phyloP scores from a whole-genome alignment of 768 basidiomycete species.

The Inosperma sp. region DNA sequence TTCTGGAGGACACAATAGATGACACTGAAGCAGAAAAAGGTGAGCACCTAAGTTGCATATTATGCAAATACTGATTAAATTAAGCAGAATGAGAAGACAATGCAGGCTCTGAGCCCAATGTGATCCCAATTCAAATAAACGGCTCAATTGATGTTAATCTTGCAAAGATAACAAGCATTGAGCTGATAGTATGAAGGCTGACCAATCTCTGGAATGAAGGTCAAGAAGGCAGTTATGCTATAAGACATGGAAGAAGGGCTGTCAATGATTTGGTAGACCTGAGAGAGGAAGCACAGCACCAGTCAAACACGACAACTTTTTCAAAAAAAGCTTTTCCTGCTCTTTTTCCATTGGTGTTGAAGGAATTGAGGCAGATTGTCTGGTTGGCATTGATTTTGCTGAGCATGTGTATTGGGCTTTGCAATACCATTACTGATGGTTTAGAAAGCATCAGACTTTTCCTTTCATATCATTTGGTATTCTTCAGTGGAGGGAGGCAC shows the following conservation, averaged over 20 bases:
- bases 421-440: slow-evolving; percentile 26
- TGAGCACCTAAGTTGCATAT: too few species aligned
- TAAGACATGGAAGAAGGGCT: slow-evolving; percentile 16
- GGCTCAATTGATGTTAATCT: slow-evolving; percentile 20
- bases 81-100: too few species aligned
- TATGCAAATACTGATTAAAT: too few species aligned
- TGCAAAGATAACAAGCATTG: slow-evolving; percentile 15
- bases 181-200: slow-evolving; percentile 25
- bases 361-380: slow-evolving; percentile 22
- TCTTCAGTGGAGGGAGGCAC: slow-evolving; percentile 25
- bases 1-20: not conserved
- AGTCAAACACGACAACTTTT: slow-evolving; percentile 15
- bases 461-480: slow-evolving; percentile 30
- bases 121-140: slow-evolving; percentile 4
- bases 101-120: slow-evolving; percentile 23
- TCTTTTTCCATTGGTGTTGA: slow-evolving; percentile 32
- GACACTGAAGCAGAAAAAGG: slow-evolving; percentile 27
- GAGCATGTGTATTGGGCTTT: slow-evolving; percentile 29
- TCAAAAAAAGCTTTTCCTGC: slow-evolving; percentile 21
- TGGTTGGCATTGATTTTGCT: not conserved
- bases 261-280: slow-evolving; percentile 13
- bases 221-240: slow-evolving; percentile 23
- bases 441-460: slow-evolving; percentile 30
- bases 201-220: slow-evolving; percentile 14
- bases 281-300: not conserved